Evolutionary conservation across 305 asterid species (phyloP), one percentile per base, ranked within the genome.

Genomic region (Fraxinus sp.): DNA sequence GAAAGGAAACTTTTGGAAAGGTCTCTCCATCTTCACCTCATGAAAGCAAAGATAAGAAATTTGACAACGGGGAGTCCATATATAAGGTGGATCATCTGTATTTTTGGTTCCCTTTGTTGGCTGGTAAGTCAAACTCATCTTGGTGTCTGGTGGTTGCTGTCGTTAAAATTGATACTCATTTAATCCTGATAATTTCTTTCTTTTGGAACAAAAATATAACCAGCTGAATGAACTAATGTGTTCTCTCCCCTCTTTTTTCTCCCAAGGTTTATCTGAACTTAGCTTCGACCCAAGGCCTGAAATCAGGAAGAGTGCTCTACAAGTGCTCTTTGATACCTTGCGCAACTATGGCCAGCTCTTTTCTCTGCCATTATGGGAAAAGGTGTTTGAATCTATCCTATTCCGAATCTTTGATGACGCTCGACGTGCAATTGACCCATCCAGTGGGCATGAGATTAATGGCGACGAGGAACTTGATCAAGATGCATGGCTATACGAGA

Each of bases 401-500:
- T 96, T 96, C 88, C 92, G 96, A 78, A 93, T 96, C 83, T 94
- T 94, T 85, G 98, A 96, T 83, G 95, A 93, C 76, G 99, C 97
- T 64, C 91, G 95, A 46, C 95, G 93, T 84, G 95, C 98, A 8
- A 92, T 91, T 57, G 98, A 96, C 84, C 97, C 99, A 85, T 89
- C 94, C 83, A 89, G 93, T 84, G 86, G 86, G 16, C 90, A 82
- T 70, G 87, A 86, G 72, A 86, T 88, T 83, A 90, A 91, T 83
- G 89, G 89, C 79, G 73, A 24, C 7, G 98, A 90, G 80, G 99
- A 92, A 82, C 93, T 91, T 41, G 98, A 93, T 85, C 94, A 96
- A 85, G 99, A 94, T 89, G 88, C 98, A 7, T 96, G 99, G 99
- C 93, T 96, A 66, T 96, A 94, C 77, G 99, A 96, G 90, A 96